Evolutionary conservation across 2,329 filamentous ascomycete species (phyloP), one percentile per base, ranked within the genome.

Genomic region (Xylariaceae sp.): DNA sequence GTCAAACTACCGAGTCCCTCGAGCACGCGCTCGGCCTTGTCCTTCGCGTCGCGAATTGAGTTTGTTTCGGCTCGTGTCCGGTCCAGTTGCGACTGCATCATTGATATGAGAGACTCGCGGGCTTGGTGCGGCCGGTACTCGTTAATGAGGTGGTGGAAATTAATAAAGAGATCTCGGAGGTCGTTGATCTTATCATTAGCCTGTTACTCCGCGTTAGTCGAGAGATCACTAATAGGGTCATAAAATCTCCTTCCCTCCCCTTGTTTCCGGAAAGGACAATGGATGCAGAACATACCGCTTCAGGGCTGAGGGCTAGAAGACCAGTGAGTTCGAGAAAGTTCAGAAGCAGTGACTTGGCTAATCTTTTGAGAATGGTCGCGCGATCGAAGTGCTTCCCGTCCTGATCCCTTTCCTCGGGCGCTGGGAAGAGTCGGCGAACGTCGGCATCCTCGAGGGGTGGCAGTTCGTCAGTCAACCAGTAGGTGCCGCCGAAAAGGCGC

Each of bases 81-180:
- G 26, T 91, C 91, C 57, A 80, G 76, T 9, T 90, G 85, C 81
- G 75, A 79, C 47, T 75, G 79, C 0, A 76, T 74, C 26, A 74
- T 79, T 1, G 78, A 83, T 49, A 75, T 91, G 45, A 97, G 29
- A 79, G 82, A 19, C 80, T 95, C 11, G 68, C 95, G n/a, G 87
- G 89, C 0, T 73, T 95, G 37, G 87, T 87, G 68, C 85, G 88
- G 2, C 86, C 75, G 85, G 52, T 71, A 79, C 70, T 95, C 86
- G 70, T 99, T 99, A 61, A 97, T 84, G 51, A 96, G 80, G 66
- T 95, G 89, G 72, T 96, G 91, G 66, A 95, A 87, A 70, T 97
- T 97, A 70, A 92, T 85, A 60, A 95, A 86, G 31, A 97, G 74
- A 12, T 86, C 91, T 64, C 87, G 80, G 34, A 99, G 73, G 69